Conservation (phyloP, 148 eudicot genomes). For the Chenopodium album region DNA sequence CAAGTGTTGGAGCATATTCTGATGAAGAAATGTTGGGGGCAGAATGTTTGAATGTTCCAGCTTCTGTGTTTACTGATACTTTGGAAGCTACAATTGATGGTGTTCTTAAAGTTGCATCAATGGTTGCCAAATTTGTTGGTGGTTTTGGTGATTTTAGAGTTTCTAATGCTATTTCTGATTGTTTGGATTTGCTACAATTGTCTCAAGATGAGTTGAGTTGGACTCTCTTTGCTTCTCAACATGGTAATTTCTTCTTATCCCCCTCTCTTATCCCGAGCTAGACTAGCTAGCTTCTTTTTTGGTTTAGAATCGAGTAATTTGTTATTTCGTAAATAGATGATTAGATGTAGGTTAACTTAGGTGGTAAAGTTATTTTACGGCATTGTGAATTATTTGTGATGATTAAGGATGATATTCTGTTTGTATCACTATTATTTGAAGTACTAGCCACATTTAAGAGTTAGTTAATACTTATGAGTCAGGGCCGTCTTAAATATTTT, state of each 20-base stretch:
- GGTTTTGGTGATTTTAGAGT: constrained; percentile 56
- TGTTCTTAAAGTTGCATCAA: constrained; percentile 41
- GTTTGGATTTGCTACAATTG: constrained; percentile 70
- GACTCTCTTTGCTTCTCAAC: constrained; percentile 60
- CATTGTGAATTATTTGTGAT: too few species aligned
- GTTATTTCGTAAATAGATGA: not conserved
- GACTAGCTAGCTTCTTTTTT: not conserved
- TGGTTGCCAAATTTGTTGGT: constrained; percentile 39
- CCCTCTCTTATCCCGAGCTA: not conserved
- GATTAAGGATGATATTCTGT: too few species aligned
- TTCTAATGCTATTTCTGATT: constrained; percentile 64
- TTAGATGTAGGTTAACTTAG: not conserved
- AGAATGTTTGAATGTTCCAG: constrained; percentile 52
- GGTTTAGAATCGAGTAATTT: too few species aligned
- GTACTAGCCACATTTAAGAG: too few species aligned
- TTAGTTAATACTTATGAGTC: too few species aligned
- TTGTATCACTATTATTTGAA: too few species aligned
- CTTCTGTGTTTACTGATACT: constrained; percentile 41
- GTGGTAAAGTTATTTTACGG: too few species aligned
- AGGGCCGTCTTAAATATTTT: too few species aligned
- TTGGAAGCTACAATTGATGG: constrained; percentile 46
- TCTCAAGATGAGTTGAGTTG: constrained; percentile 55
- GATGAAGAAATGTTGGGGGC: constrained; percentile 7
- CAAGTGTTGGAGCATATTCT: not conserved
- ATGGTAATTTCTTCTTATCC: constrained; percentile 24